Evolutionary conservation across 768 basidiomycete species (phyloP).

Genomic region (Goffeauzyma gilvescens): DNA sequence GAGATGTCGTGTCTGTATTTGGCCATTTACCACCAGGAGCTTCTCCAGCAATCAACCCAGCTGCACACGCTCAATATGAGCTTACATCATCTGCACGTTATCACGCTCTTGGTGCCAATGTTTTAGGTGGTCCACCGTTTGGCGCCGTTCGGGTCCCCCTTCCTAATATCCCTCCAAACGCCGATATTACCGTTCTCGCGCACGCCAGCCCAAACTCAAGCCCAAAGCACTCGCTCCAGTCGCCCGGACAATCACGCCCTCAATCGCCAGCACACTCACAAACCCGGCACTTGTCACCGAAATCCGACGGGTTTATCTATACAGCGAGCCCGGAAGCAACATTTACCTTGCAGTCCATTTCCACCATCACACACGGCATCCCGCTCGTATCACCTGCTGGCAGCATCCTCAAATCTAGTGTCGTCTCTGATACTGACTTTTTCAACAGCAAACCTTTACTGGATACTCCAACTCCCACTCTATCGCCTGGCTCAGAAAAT

Average conservation of each 20-base stretch:
- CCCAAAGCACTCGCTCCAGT: not conserved
- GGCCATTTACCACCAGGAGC: slow-evolving; percentile 3
- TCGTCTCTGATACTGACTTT: not conserved
- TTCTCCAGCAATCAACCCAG: not conserved
- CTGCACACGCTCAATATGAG: not conserved
- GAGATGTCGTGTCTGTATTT: not conserved
- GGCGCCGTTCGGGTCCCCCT: too few species aligned
- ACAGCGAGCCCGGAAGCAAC: slow-evolving; percentile 12
- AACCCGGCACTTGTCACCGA: too few species aligned
- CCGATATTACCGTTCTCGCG: too few species aligned
- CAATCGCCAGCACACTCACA: slow-evolving; percentile 3
- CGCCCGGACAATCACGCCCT: not conserved
- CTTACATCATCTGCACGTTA: not conserved
- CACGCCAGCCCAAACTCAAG: not conserved
- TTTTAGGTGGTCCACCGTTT: too few species aligned
- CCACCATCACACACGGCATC: slow-evolving; percentile 12
- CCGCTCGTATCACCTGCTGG: slow-evolving; percentile 17
- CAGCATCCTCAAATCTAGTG: not conserved
- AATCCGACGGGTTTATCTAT: slow-evolving; percentile 21
- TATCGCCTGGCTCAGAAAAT: too few species aligned
- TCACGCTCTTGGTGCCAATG: not conserved
- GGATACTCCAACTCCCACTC: not conserved
- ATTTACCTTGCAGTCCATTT: slow-evolving; percentile 20
- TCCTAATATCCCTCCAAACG: too few species aligned
- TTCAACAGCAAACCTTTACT: slow-evolving; percentile 7